Conservation (phyloP, 768 basidiomycete species). For the Trametes meyenii region DNA sequence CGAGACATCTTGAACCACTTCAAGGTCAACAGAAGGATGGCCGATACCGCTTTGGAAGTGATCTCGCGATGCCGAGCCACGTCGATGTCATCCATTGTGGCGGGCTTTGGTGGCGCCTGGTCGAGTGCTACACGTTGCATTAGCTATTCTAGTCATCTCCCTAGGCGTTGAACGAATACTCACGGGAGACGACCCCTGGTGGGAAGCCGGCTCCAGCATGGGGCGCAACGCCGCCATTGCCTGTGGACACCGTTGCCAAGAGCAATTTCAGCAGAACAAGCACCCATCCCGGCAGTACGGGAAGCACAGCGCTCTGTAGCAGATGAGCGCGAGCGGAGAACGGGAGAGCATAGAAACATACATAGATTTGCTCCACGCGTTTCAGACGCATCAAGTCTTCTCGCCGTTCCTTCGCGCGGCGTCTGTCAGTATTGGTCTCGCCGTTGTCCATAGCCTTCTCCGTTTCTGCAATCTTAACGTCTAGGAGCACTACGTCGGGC, state of each 20-base stretch:
- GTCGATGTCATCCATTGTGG: slow-evolving; percentile 88
- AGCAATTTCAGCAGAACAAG: slow-evolving; percentile 91
- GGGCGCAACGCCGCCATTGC: slow-evolving; percentile 55
- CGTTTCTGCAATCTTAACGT: slow-evolving; percentile 74
- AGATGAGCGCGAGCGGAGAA: neutral
- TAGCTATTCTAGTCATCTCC: neutral
- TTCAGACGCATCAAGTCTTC: slow-evolving; percentile 87
- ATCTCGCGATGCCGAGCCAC: slow-evolving; percentile 95
- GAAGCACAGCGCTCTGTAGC: slow-evolving; percentile 75
- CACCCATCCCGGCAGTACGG: slow-evolving; percentile 87
- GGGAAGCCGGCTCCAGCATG: slow-evolving; percentile 75
- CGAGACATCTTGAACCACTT: slow-evolving; percentile 99
- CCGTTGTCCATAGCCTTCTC: slow-evolving; percentile 53
- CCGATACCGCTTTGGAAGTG: slow-evolving; percentile 95
- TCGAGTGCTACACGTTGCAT: slow-evolving; percentile 50
- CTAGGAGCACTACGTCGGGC: slow-evolving; percentile 71
- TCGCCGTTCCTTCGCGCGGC: slow-evolving; percentile 65
- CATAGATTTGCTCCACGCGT: slow-evolving; percentile 92
- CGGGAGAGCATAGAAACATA: slow-evolving; percentile 33
- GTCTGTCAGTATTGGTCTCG: slow-evolving; percentile 52
- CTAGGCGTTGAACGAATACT: slow-evolving; percentile 26
- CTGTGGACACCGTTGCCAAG: slow-evolving; percentile 89
- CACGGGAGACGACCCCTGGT: slow-evolving; percentile 68
- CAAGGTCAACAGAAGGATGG: slow-evolving; percentile 83
- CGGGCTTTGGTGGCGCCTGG: slow-evolving; percentile 64